Evolutionary conservation across 2,329 filamentous ascomycete genomes (phyloP).

Genomic region (Claviceps sorghi): DNA sequence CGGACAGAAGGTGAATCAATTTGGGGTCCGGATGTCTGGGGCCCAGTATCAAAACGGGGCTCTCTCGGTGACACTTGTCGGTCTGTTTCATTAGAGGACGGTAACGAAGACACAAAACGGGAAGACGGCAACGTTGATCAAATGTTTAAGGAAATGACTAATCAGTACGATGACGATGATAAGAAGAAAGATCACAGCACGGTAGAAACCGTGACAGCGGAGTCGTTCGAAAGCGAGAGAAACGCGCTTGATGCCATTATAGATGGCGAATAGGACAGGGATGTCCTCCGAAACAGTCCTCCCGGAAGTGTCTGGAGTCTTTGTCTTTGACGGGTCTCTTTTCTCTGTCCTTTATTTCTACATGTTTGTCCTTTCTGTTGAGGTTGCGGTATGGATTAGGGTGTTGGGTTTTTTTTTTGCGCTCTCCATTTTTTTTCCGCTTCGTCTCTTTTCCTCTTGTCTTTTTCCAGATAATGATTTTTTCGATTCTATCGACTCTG

Average conservation of each 20-base stretch:
- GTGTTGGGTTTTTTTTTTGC: neutral
- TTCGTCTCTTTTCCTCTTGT: too few relatives aligned
- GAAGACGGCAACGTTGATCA: conserved; percentile 36
- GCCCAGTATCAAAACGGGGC: conserved; percentile 11
- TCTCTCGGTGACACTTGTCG: conserved; percentile 15
- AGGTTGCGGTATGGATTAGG: neutral
- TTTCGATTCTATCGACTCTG: neutral
- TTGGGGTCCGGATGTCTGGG: conserved; percentile 37
- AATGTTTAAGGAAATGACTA: conserved; percentile 43
- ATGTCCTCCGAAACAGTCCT: neutral
- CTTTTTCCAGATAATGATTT: neutral
- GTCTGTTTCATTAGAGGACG: conserved; percentile 14
- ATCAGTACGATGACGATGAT: conserved; percentile 32
- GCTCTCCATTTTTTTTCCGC: too few relatives aligned
- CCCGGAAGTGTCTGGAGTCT: neutral
- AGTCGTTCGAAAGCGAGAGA: conserved; percentile 29
- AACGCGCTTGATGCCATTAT: conserved; percentile 32
- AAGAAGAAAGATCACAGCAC: conserved; percentile 20
- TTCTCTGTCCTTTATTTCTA: neutral
- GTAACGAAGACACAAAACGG: conserved; percentile 19
- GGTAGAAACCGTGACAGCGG: conserved; percentile 25
- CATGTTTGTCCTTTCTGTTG: neutral
- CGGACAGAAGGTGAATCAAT: conserved; percentile 35
- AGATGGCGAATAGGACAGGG: conserved; percentile 24
- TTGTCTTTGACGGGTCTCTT: neutral